phyloP scores from a whole-genome alignment of 352 stramenopile genomes.

The Globisporangium lucens region DNA sequence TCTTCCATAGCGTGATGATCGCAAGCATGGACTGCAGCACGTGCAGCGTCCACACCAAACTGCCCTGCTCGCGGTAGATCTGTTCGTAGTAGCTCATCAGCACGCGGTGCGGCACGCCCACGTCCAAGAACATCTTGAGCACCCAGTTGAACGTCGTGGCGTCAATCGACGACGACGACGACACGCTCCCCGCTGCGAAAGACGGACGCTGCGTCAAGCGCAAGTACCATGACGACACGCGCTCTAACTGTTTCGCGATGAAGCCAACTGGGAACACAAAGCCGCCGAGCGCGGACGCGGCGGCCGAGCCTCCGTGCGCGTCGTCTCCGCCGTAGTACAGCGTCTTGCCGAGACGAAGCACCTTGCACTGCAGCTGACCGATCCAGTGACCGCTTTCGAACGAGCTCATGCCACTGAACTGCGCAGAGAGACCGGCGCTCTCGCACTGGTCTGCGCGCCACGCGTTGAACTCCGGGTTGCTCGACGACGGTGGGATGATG shows the following conservation, averaged over 20 bases:
- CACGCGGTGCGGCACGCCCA: slow-evolving; percentile 69
- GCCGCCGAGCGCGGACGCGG: slow-evolving; percentile 28
- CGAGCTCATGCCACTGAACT: slow-evolving; percentile 34
- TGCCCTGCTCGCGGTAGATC: slow-evolving; percentile 65
- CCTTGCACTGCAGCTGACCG: slow-evolving; percentile 72
- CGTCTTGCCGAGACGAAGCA: slow-evolving; percentile 70
- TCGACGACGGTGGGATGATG: slow-evolving; percentile 59
- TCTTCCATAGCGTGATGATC: slow-evolving; percentile 81
- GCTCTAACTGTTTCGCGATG: slow-evolving; percentile 71
- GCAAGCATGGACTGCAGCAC: slow-evolving; percentile 72
- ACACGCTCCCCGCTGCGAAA: slow-evolving; percentile 25
- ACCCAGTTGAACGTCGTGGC: slow-evolving; percentile 79
- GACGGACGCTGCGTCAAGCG: slow-evolving; percentile 50
- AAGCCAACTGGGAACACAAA: slow-evolving; percentile 80
- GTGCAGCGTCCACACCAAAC: slow-evolving; percentile 67
- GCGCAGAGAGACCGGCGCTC: slow-evolving; percentile 46
- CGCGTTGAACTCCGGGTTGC: slow-evolving; percentile 62
- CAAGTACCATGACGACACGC: slow-evolving; percentile 76
- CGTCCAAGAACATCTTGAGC: slow-evolving; percentile 77
- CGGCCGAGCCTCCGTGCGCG: slow-evolving; percentile 36
- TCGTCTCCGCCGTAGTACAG: slow-evolving; percentile 62
- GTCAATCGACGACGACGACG: slow-evolving; percentile 54
- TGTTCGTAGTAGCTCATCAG: slow-evolving; percentile 81
- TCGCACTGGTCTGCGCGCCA: slow-evolving; percentile 73
- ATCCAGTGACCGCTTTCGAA: slow-evolving; percentile 84